These are phyloP conservation scores for Persicaria maculosa DNA, from an alignment of 148 eudicot genomes.

Conservation along the genomic window DNA sequence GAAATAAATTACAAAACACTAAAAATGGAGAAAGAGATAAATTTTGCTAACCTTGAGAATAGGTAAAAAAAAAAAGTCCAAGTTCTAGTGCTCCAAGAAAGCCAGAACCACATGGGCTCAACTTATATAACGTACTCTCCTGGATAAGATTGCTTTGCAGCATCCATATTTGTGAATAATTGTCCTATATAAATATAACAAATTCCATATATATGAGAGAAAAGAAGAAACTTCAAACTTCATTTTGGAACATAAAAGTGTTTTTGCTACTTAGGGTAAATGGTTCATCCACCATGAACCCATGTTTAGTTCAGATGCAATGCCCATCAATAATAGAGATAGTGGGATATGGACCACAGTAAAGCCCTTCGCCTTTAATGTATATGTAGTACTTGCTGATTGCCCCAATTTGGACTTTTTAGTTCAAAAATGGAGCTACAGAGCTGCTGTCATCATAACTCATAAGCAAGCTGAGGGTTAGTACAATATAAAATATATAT, in stretches of 20 bases:
- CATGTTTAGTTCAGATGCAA: neutral
- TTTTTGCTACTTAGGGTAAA: conserved; percentile 5
- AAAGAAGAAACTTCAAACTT: neutral
- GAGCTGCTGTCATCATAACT: too few species aligned
- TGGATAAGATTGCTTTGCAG: neutral
- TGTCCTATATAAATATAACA: neutral
- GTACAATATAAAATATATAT: too few species aligned
- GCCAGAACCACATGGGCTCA: conserved; percentile 2
- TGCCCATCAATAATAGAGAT: neutral
- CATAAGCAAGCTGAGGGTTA: too few species aligned
- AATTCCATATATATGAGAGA: neutral
- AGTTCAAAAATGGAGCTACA: neutral
- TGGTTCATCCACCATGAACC: neutral
- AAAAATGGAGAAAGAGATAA: too few species aligned
- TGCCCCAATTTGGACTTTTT: neutral
- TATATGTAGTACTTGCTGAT: neutral
- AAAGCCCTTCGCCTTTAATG: neutral
- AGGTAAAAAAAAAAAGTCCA: conserved; percentile 1
- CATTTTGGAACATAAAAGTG: neutral
- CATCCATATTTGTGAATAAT: neutral
- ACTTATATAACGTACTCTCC: neutral
- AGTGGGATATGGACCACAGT: neutral
- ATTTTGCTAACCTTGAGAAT: too few species aligned
- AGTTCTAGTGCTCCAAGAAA: conserved; percentile 1
- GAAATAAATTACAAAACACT: too few species aligned